These are phyloP conservation scores for Dalechampia spathulata DNA, from an alignment of 441 rosid genomes.

Conservation along the genomic window DNA sequence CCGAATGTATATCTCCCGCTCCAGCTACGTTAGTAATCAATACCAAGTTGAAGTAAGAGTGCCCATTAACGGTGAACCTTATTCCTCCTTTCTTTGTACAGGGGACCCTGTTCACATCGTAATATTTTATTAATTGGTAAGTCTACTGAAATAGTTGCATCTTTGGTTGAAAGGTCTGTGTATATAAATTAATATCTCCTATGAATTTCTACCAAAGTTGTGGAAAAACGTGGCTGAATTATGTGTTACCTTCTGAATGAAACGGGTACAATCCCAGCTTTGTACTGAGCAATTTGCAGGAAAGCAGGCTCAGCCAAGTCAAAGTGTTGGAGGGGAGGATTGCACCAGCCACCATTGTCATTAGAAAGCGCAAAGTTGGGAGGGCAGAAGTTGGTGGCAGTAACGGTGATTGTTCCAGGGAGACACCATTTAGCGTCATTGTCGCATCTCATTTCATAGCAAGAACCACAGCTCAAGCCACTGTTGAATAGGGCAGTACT, in stretches of 20 bases:
- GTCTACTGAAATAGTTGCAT: too few species aligned
- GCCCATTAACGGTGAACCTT: constrained; percentile 40
- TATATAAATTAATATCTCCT: too few species aligned
- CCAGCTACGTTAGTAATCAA: constrained; percentile 43
- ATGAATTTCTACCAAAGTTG: too few species aligned
- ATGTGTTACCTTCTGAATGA: constrained; percentile 62
- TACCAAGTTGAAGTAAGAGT: constrained; percentile 47
- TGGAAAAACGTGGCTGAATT: too few species aligned
- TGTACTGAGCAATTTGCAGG: constrained; percentile 80
- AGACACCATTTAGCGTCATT: constrained; percentile 83
- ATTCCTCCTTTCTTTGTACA: constrained; percentile 38
- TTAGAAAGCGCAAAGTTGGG: constrained; percentile 65
- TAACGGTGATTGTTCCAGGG: constrained; percentile 60
- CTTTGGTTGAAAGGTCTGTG: too few species aligned
- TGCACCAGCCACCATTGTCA: constrained; percentile 95
- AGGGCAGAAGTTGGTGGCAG: constrained; percentile 95
- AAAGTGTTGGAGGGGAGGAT: constrained; percentile 90
- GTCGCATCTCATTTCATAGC: constrained; percentile 78
- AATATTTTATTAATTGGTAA: too few species aligned
- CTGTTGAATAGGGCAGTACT: constrained; percentile 91
- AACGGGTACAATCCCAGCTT: constrained; percentile 84
- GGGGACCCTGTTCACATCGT: constrained; percentile 28
- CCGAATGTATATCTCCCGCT: constrained; percentile 40
- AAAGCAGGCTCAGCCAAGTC: constrained; percentile 93
- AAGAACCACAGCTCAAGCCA: constrained; percentile 87